Conservation (phyloP, 2,329 filamentous ascomycete genomes). For the Chalara sp. region DNA sequence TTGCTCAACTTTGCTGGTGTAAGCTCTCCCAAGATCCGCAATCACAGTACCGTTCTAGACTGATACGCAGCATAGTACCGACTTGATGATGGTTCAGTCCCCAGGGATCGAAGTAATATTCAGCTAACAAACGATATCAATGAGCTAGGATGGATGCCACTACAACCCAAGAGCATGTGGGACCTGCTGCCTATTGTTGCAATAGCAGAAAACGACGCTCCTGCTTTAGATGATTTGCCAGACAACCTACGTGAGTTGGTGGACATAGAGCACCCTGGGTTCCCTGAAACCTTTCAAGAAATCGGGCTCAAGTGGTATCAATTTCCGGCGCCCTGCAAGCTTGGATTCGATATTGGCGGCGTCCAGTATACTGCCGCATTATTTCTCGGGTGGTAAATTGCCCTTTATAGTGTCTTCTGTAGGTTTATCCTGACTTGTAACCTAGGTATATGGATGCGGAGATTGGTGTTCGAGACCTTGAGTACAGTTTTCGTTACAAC, state of each 20-base stretch:
- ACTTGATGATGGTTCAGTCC: background rate
- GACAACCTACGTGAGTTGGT: background rate
- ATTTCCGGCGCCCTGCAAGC: background rate
- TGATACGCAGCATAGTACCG: background rate
- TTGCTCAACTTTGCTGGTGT: too few relatives aligned
- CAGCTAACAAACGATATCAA: conserved; percentile 3
- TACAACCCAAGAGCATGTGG: background rate
- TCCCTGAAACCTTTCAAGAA: background rate
- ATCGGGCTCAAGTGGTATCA: conserved; percentile 1
- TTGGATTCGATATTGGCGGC: conserved; percentile 3
- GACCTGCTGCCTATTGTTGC: conserved; percentile 1
- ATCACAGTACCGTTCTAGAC: too few relatives aligned
- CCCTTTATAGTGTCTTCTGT: background rate
- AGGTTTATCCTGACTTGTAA: background rate
- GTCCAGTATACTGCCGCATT: conserved; percentile 2
- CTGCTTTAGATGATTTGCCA: background rate
- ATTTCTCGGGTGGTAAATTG: conserved; percentile 1
- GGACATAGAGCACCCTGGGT: background rate
- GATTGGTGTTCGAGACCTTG: conserved; percentile 2
- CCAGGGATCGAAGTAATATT: background rate
- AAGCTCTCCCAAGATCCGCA: too few relatives aligned
- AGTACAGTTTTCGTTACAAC: conserved; percentile 1
- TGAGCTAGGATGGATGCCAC: conserved; percentile 1
- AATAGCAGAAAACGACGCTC: conserved; percentile 1
- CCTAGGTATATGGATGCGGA: conserved; percentile 3